Percentiles rank a stretch among this genome's conserved stretches.
Evolutionary conservation across 23 red algal species (phyloP).

Genomic region (Gracilaria vermiculophylla): DNA sequence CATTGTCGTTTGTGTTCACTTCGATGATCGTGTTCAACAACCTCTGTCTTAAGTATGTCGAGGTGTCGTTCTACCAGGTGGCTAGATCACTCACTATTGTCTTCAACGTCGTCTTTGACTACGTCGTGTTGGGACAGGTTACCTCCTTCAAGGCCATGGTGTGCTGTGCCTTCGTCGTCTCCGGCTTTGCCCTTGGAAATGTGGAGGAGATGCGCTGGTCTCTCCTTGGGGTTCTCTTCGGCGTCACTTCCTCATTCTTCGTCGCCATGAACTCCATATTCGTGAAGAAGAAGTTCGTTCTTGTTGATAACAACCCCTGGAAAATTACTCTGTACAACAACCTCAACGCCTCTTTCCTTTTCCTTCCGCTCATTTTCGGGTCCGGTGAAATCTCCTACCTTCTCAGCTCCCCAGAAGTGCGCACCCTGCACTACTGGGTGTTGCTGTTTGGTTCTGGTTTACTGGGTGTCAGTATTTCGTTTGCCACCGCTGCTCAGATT

Average conservation of each 20-base stretch:
- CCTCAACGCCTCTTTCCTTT: slow-evolving; percentile 87
- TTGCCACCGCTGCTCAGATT: slow-evolving; percentile 95
- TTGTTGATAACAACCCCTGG: slow-evolving; percentile 98
- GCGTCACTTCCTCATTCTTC: slow-evolving; percentile 88
- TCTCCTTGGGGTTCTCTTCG: slow-evolving; percentile 82
- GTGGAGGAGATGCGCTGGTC: slow-evolving; percentile 95
- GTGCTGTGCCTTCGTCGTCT: slow-evolving; percentile 82
- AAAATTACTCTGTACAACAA: slow-evolving; percentile 98
- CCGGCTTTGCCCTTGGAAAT: slow-evolving; percentile 82
- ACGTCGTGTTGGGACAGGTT: slow-evolving; percentile 78
- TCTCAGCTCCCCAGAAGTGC: slow-evolving; percentile 27
- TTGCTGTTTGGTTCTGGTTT: slow-evolving; percentile 70
- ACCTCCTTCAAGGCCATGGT: slow-evolving; percentile 84
- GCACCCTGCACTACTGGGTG: slow-evolving; percentile 68
- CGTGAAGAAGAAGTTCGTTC: slow-evolving; percentile 94
- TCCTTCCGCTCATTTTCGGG: slow-evolving; percentile 84
- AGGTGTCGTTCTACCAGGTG: slow-evolving; percentile 96
- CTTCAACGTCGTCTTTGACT: slow-evolving; percentile 94
- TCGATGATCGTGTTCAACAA: slow-evolving; percentile 97
- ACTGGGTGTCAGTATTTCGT: slow-evolving; percentile 87
- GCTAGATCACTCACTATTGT: slow-evolving; percentile 96
- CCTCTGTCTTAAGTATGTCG: slow-evolving; percentile 94
- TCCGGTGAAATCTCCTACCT: slow-evolving; percentile 69
- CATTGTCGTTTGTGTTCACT: slow-evolving; percentile 85
- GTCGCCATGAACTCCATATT: slow-evolving; percentile 96